phyloP scores from a whole-genome alignment of 352 stramenopile genomes.

The Globisporangium emineosum region DNA sequence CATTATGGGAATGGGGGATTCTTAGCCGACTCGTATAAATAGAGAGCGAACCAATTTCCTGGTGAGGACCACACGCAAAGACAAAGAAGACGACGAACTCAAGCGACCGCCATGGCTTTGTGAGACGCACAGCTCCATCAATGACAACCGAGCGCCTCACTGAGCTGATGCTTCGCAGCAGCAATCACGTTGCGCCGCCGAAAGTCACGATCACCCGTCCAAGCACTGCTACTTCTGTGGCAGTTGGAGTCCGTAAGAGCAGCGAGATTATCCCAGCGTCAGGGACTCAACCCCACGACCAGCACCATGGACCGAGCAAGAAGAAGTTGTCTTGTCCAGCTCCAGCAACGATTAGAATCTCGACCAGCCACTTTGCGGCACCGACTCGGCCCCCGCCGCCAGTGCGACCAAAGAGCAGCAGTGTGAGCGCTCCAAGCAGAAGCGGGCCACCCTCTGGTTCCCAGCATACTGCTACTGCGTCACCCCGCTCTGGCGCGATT shows the following conservation, averaged over 20 bases:
- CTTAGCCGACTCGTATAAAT: constrained; percentile 3
- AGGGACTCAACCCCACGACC: background rate
- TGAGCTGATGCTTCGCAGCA: background rate
- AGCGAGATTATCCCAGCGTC: background rate
- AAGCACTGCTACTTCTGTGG: constrained; percentile 17
- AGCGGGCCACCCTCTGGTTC: no score
- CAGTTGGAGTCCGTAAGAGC: background rate
- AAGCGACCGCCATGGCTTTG: background rate
- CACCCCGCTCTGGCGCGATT: background rate
- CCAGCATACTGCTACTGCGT: background rate
- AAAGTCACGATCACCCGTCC: constrained; percentile 28
- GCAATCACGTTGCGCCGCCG: constrained; percentile 15
- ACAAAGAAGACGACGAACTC: background rate
- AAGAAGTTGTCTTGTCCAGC: background rate
- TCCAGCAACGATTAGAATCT: background rate
- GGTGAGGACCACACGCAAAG: background rate
- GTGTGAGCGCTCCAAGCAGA: background rate
- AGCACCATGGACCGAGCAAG: background rate
- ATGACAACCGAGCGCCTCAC: background rate
- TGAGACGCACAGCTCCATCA: background rate
- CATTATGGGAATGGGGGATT: background rate
- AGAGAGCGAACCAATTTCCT: background rate
- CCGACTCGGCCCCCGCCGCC: background rate
- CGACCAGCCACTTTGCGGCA: background rate
- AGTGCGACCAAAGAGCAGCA: constrained; percentile 12